Evolutionary conservation across 1,284 basidiomycete species (phyloP).

Genomic region (Pyrrhoderma lamaoense): DNA sequence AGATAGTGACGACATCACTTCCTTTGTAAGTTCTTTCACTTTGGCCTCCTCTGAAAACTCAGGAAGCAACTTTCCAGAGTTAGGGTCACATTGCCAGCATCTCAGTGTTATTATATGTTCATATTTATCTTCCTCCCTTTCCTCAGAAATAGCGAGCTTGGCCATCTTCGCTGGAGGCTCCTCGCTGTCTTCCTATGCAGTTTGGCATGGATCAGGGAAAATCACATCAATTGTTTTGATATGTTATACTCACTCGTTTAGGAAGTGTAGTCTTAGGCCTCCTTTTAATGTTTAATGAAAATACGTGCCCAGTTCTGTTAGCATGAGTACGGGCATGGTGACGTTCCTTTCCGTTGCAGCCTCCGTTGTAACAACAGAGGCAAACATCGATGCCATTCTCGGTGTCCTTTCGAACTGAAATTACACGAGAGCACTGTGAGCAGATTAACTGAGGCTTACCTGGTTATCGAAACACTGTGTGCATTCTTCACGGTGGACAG

Average conservation of each 20-base stretch:
- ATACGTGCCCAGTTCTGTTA: conserved; percentile 64
- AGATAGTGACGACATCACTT: conserved; percentile 76
- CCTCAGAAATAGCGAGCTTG: conserved; percentile 83
- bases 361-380: conserved; percentile 90
- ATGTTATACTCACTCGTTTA: conserved; percentile 50
- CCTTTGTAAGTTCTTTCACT: conserved; percentile 51
- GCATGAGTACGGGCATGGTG: conserved; percentile 71
- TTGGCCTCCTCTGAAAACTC: conserved; percentile 28
- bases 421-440: conserved; percentile 2
- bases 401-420: conserved; percentile 45
- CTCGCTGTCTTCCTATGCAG: conserved; percentile 35
- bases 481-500: conserved; percentile 82
- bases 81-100: conserved; percentile 69
- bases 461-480: conserved; percentile 96
- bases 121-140: conserved; percentile 85
- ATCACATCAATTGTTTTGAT: neutral
- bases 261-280: conserved; percentile 52
- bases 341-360: conserved; percentile 57
- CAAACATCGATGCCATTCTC: conserved; percentile 84
- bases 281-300: conserved; percentile 81
- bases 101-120: conserved; percentile 61
- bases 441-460: conserved; percentile 36
- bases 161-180: conserved; percentile 84
- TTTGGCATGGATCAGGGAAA: neutral
- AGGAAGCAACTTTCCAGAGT: conserved; percentile 45